Evolutionary conservation across 2,329 filamentous ascomycete genomes (phyloP), one percentile per base, ranked within the genome.

Genomic region (Parastagonospora avenae): DNA sequence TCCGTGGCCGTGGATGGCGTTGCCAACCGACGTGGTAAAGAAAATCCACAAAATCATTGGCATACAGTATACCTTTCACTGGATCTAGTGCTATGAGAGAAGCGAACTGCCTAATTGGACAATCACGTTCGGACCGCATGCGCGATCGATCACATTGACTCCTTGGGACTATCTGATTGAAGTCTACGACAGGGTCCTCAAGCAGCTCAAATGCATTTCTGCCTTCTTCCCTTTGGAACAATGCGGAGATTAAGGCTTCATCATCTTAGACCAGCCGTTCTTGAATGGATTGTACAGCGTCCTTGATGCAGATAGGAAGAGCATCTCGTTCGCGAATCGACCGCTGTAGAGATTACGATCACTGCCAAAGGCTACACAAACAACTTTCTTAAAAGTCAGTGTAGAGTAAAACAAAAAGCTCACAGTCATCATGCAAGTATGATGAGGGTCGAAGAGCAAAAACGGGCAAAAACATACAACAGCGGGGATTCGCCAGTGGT

Each of bases 151-250:
- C 30, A 55, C 39, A 12, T 37, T 52, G 8, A 55, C 49, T 16
- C 46, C 52, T n/a, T 52, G 40, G 52, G 52, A 47, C 29, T 46
- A 55, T 46, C 38, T 55, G 9, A 48, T 51, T n/a, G 44, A 55
- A 24, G 32, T 38, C 12, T 48, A 48, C 35, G 35, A 55, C 30
- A 39, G 43, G 8, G 29, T 42, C 2, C 36, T 42, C 28, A n/a
- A 45, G 33, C 33, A 50, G 38, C 31, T 46, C 11, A 47, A 47
- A 30, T 54, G 51, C 29, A 43, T 55, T 15, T 51, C 52, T 12
- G 36, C 19, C 2, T 55, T 52, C n/a, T 29, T 24, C 11, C 8
- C 10, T 12, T 24, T 50, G 15, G 14, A 8, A n/a, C 19, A 39
- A 19, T 39, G 19, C 16, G 44, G 40, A 6, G 42, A 52, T 14